Evolutionary conservation across 352 stramenopile species (phyloP).

Genomic region (Pythium coloratum): DNA sequence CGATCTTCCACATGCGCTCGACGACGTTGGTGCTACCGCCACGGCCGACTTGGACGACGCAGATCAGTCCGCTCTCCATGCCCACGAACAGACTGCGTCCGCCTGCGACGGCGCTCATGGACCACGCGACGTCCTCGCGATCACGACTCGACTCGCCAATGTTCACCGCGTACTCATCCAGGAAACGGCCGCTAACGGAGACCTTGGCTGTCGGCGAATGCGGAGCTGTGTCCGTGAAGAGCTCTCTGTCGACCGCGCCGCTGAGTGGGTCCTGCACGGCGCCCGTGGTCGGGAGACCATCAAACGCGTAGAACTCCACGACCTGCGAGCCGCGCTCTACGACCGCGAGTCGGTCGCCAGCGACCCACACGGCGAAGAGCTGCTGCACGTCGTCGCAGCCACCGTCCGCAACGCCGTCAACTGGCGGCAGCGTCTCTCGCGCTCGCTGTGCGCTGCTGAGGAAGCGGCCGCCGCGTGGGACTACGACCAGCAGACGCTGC

Average conservation of each 20-base stretch:
- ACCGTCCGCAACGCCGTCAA: conserved; percentile 21
- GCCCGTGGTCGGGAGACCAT: conserved; percentile 38
- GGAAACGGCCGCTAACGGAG: conserved; percentile 33
- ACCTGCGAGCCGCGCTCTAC: conserved; percentile 54
- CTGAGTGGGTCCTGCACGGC: background rate
- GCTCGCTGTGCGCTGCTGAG: conserved; percentile 13
- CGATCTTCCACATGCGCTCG: conserved; percentile 77
- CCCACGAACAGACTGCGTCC: conserved; percentile 70
- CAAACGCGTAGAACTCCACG: conserved; percentile 75
- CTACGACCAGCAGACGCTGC: conserved; percentile 40
- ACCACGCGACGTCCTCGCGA: conserved; percentile 45
- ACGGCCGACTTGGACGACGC: conserved; percentile 53
- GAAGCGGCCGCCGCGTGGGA: conserved; percentile 34
- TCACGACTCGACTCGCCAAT: conserved; percentile 47
- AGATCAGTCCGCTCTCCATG: conserved; percentile 72
- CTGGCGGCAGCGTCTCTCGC: background rate
- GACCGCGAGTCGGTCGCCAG: conserved; percentile 57
- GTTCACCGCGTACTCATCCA: conserved; percentile 64
- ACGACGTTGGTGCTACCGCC: conserved; percentile 25
- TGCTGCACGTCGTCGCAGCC: conserved; percentile 31
- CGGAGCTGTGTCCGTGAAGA: conserved; percentile 6
- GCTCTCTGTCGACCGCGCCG: background rate
- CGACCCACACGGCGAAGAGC: conserved; percentile 59
- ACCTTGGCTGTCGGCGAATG: conserved; percentile 27
- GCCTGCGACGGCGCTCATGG: conserved; percentile 47